Conservation (phyloP, 805 yeast species). For the Cyberlindnera subsufficiens region DNA sequence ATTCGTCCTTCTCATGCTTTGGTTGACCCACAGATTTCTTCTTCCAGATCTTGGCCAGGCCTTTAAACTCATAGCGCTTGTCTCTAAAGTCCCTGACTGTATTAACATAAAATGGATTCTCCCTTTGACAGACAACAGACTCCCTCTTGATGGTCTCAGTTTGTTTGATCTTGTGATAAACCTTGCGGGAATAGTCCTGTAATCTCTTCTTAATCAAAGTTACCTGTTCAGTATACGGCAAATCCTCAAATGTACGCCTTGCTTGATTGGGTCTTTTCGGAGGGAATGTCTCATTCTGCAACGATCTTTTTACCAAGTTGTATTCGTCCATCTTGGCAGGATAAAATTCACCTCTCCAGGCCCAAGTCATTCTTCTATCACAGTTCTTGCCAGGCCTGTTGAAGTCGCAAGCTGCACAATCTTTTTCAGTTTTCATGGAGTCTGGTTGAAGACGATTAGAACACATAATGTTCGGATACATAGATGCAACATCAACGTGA, state of each 20-base stretch:
- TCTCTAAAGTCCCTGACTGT: slow-evolving; percentile 94
- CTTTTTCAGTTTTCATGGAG: slow-evolving; percentile 91
- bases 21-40: slow-evolving; percentile 58
- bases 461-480: slow-evolving; percentile 99
- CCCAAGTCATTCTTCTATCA: slow-evolving; percentile 89
- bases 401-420: slow-evolving; percentile 96
- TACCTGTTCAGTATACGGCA: slow-evolving; percentile 75
- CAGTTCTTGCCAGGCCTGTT: slow-evolving; percentile 92
- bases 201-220: slow-evolving; percentile 67
- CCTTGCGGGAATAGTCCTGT: slow-evolving; percentile 79
- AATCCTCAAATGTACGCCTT: slow-evolving; percentile 64
- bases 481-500: slow-evolving; percentile 98
- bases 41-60: slow-evolving; percentile 91
- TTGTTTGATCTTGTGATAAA: slow-evolving; percentile 73
- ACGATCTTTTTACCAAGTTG: slow-evolving; percentile 77
- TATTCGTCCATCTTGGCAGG: slow-evolving; percentile 93
- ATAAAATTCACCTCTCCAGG: slow-evolving; percentile 96
- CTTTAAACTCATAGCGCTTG: slow-evolving; percentile 92
- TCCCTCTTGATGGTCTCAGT: slow-evolving; percentile 84
- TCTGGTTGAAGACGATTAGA: slow-evolving; percentile 97
- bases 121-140: slow-evolving; percentile 94
- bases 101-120: slow-evolving; percentile 92
- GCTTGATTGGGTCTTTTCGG: slow-evolving; percentile 51
- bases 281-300: slow-evolving; percentile 75
- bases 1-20: slow-evolving; percentile 71